Percentiles rank a stretch among this genome's conserved stretches.
Evolutionary conservation across 805 yeast species (phyloP).

Genomic region (Starmerella cellae): DNA sequence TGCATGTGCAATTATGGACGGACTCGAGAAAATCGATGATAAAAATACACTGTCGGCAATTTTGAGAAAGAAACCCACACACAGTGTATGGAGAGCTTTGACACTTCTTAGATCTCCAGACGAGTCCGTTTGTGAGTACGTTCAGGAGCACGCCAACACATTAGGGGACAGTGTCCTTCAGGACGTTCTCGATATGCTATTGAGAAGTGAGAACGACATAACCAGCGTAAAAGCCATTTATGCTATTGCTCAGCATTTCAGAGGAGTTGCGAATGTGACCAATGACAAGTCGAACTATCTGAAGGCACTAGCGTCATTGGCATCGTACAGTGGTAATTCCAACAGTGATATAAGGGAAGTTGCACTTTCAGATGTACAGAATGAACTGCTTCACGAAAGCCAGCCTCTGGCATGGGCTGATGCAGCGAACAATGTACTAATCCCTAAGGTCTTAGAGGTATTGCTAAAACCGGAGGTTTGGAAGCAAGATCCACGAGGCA

Average conservation of each 20-base stretch:
- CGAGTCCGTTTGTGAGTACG: constrained; percentile 1
- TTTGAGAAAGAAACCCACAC: constrained; percentile 4
- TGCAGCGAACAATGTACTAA: constrained; percentile 57
- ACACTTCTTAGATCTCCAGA: constrained; percentile 4
- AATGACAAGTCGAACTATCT: constrained; percentile 5
- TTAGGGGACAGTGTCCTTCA: not conserved
- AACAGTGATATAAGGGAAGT: constrained; percentile 16
- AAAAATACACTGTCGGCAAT: constrained; percentile 3
- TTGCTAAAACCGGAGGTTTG: constrained; percentile 52
- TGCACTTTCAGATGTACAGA: constrained; percentile 34
- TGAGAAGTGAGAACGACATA: not conserved
- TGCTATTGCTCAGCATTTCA: not conserved
- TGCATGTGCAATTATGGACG: not conserved
- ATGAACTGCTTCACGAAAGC: constrained; percentile 34
- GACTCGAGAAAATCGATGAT: constrained; percentile 1
- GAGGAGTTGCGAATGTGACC: not conserved
- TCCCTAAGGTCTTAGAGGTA: constrained; percentile 52
- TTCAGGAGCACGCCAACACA: not conserved
- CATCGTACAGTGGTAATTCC: constrained; percentile 3
- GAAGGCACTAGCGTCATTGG: constrained; percentile 6
- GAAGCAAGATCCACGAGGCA: constrained; percentile 48
- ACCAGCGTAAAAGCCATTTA: not conserved
- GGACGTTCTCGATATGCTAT: constrained; percentile 1
- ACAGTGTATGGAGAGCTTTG: constrained; percentile 9
- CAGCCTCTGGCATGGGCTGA: constrained; percentile 25